Base-by-base conservation (phyloP, 768 basidiomycete genomes). In the Neoboletus magnificus region DNA sequence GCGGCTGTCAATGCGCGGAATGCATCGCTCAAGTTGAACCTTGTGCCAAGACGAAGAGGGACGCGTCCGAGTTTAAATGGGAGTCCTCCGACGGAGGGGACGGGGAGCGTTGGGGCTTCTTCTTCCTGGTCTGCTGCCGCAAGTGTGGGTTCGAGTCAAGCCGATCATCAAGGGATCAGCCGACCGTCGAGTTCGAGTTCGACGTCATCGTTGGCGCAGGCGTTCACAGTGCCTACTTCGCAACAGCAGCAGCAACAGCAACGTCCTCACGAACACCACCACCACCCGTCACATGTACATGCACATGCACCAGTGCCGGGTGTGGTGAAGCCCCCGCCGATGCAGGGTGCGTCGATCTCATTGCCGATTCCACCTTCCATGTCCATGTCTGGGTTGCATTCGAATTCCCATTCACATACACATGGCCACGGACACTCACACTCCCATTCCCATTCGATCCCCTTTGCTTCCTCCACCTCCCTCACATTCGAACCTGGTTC, bases 1-100 rank as follows among this genome's bases (percentile, higher is more conserved):
- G 86, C 86, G 40, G 89, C 89, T 5, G 83, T 91, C 16, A 70
- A 89, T 50, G 87, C 89, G 32, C 76, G 86, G 49, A 84, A 79
- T 64, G 76, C 86, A 22, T 80, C 85, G 1, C 78, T 81, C 54
- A 79, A 75, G 54, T 67, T 89, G 39, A 85, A 80, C 59, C 69
- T 88, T 27, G 76, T 78, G 13, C 79, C 81, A 45, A 76, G 66
- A 68, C 70, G 70, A 61, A 69, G 56, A 59, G 68, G 64, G 56
- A 66, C 58, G 50, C 65, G 55, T 35, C 62, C 52, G 10, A 57
- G 56, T 50, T 30, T 55, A 45, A 47, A 59, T 33, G 44, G 54
- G 18, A 68, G 67, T 40, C 59, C 67, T 10, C 63, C 61, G 51
- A 55, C 48, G 22, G 50, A 58, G 13, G 40, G 27, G 8, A 40